Conservation (phyloP, 176 grass and related monocot species). For the Melocanna baccifera region DNA sequence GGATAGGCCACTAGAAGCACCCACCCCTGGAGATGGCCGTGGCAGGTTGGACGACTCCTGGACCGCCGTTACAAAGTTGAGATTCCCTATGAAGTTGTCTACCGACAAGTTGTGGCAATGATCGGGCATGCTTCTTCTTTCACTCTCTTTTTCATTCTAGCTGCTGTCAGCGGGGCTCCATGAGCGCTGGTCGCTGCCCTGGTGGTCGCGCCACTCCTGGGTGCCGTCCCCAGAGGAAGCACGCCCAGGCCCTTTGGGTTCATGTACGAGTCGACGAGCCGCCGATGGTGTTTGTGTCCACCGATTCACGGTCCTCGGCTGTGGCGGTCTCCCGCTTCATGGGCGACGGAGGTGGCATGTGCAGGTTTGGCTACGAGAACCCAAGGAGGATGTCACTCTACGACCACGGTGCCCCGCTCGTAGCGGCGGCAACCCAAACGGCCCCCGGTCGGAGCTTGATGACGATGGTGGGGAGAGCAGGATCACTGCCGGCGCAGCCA, state of each 20-base stretch:
- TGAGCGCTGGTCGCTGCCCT: neutral
- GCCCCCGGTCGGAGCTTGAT: neutral
- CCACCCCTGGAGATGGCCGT: neutral
- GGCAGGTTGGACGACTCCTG: constrained; percentile 47
- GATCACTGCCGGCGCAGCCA: neutral
- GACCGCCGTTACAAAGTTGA: constrained; percentile 31
- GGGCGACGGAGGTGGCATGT: neutral
- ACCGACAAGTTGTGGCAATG: constrained; percentile 73
- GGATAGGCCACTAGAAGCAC: neutral
- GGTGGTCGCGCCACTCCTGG: neutral
- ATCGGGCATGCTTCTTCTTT: constrained; percentile 28
- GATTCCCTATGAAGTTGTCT: constrained; percentile 60
- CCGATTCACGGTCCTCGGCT: neutral
- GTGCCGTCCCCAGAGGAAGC: constrained; percentile 22
- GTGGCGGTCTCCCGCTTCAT: constrained; percentile 19
- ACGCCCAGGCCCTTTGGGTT: constrained; percentile 34
- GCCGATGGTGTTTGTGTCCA: constrained; percentile 30
- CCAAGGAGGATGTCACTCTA: constrained; percentile 57
- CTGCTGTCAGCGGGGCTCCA: constrained; percentile 59
- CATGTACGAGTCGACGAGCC: constrained; percentile 57
- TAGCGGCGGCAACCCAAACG: constrained; percentile 38
- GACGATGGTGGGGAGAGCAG: constrained; percentile 11
- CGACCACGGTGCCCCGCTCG: constrained; percentile 54
- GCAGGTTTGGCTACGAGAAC: constrained; percentile 7
- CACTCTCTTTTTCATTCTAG: constrained; percentile 61